Base-by-base conservation (phyloP, 495 filamentous ascomycete species). In the Aspergillus diversus region DNA sequence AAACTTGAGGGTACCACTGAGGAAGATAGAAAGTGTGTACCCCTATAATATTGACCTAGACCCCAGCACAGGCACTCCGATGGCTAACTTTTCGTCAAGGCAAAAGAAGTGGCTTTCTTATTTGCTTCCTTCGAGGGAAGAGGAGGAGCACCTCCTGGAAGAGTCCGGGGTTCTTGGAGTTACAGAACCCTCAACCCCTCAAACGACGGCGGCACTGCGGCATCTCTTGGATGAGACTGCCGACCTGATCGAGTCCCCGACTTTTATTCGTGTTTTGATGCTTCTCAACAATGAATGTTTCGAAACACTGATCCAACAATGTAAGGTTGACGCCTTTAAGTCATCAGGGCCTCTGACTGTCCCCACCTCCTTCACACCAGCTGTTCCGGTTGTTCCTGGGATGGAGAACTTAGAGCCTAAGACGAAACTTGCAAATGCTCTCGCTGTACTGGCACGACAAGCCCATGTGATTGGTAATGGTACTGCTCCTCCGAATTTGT, bases 221-320 rank as follows among this genome's bases (percentile, higher is more conserved):
- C 88, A 90, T 56, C 84, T 99, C n/a, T 81, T 99, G 1, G 93
- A 98, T 69, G 95, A 98, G 76, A 97, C 95, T 9, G 89, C 95
- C 21, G 95, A 99, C 74, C 82, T 98, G 16, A 90, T 99, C 66
- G 96, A 99, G 60, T 97, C 94, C 0, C 96, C 96, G 0, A 83
- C 89, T 17, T 97, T 97, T 75, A 84, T 87, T 7, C 87, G 88
- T 61, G 92, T 98, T 35, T 77, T 95, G 47, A 92, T 90, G 7
- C 86, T 90, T 62, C 85, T 97, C 59, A 89, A 98, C 63, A 92
- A 97, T 71, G 86, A 92, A 48, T 87, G 87, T 7, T 98, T 97
- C 80, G 89, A 89, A 5, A 84, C 87, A 3, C 81, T 99, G 7
- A 79, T 96, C 21, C 90, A 97, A 62, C 79, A 95, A 69, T 83